These are phyloP conservation scores for Ophiostoma himal-ulmi DNA, from an alignment of 2,329 filamentous ascomycete genomes.

Conservation along the genomic window DNA sequence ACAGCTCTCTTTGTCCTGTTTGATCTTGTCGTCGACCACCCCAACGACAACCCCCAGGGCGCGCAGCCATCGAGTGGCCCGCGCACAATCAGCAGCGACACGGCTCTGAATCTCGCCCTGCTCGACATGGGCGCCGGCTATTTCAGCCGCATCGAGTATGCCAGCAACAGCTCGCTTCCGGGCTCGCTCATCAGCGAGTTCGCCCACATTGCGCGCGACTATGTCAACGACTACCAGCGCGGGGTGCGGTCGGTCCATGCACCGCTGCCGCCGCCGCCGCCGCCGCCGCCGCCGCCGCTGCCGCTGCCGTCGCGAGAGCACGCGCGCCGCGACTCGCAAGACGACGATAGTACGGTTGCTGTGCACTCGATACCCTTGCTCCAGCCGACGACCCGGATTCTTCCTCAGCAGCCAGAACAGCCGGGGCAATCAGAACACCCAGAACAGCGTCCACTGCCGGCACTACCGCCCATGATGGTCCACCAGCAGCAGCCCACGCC, in stretches of 20 bases:
- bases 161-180: constrained; percentile 33
- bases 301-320: too few species aligned
- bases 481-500: neutral
- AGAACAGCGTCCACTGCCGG: neutral
- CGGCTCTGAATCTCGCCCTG: constrained; percentile 34
- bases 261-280: neutral
- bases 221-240: constrained; percentile 26
- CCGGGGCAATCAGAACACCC: neutral
- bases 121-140: constrained; percentile 40
- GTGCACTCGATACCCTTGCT: neutral
- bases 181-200: constrained; percentile 37
- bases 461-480: neutral
- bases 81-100: constrained; percentile 28
- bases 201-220: constrained; percentile 39
- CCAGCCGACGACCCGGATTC: neutral
- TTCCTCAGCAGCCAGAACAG: neutral
- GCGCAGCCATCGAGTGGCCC: neutral
- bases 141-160: constrained; percentile 40
- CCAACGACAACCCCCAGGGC: constrained; percentile 27
- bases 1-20: constrained; percentile 39
- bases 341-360: neutral
- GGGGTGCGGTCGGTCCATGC: neutral
- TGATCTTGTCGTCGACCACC: constrained; percentile 38
- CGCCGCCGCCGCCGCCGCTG: neutral
- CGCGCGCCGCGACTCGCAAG: neutral